Evolutionary conservation across 176 grass and related monocot genomes (phyloP).

Genomic region (Lolium perenne): DNA sequence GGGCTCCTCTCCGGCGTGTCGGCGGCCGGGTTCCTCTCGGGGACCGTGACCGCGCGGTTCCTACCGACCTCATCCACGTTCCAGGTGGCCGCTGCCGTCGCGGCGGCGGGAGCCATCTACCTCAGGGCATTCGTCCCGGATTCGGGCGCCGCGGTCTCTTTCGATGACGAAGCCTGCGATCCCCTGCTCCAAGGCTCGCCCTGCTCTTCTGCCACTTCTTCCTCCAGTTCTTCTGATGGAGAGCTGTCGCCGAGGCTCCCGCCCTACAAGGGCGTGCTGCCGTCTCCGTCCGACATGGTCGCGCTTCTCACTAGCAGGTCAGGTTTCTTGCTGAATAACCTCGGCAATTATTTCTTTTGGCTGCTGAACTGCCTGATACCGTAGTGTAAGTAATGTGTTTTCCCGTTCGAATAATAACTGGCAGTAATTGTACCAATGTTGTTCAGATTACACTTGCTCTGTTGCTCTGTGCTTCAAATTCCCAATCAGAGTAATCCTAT

Average conservation of each 20-base stretch:
- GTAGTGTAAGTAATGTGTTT: background rate
- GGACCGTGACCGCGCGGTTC: conserved; percentile 77
- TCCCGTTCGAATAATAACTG: background rate
- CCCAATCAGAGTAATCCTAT: background rate
- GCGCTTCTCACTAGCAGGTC: conserved; percentile 71
- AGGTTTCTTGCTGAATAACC: background rate
- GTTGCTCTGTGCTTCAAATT: background rate
- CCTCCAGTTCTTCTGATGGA: conserved; percentile 43
- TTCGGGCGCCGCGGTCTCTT: conserved; percentile 38
- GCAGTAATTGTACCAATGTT: background rate
- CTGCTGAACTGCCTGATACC: background rate
- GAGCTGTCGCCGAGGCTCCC: conserved; percentile 52
- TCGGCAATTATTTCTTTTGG: background rate
- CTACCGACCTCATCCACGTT: conserved; percentile 76
- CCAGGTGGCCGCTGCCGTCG: conserved; percentile 69
- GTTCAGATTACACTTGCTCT: background rate
- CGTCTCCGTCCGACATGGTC: conserved; percentile 72
- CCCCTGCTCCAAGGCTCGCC: conserved; percentile 52
- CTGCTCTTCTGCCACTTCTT: conserved; percentile 33
- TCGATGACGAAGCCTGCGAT: conserved; percentile 54
- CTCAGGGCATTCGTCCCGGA: conserved; percentile 71
- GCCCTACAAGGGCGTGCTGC: conserved; percentile 44
- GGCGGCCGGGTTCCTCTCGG: conserved; percentile 80
- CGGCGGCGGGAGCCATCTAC: conserved; percentile 55
- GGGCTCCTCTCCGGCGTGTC: conserved; percentile 74